Conservation (phyloP, 805 yeast genomes). For the Kluyveromyces aestuarii region DNA sequence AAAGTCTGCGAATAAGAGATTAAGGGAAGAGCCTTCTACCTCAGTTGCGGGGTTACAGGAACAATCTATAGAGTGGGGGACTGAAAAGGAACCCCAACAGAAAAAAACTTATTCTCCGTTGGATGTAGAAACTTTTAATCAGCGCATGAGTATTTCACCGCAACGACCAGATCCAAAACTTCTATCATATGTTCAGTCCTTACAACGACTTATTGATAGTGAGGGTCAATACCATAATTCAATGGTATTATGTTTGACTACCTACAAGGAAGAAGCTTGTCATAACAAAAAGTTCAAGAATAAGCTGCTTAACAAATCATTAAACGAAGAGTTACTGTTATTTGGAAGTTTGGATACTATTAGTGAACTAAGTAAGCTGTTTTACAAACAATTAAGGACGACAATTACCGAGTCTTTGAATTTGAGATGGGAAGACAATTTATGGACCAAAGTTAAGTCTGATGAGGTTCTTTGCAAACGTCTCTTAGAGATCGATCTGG, state of each 20-base stretch:
- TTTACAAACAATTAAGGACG: slow-evolving; percentile 14
- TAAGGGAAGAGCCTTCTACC: neutral
- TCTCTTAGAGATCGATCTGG: slow-evolving; percentile 17
- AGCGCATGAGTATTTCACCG: slow-evolving; percentile 6
- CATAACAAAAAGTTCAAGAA: slow-evolving; percentile 23
- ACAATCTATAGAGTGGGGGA: neutral
- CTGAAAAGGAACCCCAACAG: neutral
- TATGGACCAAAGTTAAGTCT: slow-evolving; percentile 8
- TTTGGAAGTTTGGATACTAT: slow-evolving; percentile 38
- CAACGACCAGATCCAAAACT: slow-evolving; percentile 5
- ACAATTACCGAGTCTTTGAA: neutral
- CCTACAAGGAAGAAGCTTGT: slow-evolving; percentile 28
- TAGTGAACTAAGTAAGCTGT: slow-evolving; percentile 28
- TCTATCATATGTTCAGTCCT: slow-evolving; percentile 11
- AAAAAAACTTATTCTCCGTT: slow-evolving; percentile 33
- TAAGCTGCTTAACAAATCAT: slow-evolving; percentile 19
- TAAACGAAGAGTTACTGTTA: slow-evolving; percentile 30
- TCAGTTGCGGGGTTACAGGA: neutral
- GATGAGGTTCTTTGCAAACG: slow-evolving; percentile 1
- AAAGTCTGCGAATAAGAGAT: slow-evolving; percentile 5
- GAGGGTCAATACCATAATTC: slow-evolving; percentile 29
- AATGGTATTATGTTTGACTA: slow-evolving; percentile 23
- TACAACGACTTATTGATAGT: slow-evolving; percentile 25
- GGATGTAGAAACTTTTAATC: slow-evolving; percentile 13
- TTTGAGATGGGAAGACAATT: neutral